Conservation (phyloP, 176 grass and related monocot species). For the Eleusine coracana region DNA sequence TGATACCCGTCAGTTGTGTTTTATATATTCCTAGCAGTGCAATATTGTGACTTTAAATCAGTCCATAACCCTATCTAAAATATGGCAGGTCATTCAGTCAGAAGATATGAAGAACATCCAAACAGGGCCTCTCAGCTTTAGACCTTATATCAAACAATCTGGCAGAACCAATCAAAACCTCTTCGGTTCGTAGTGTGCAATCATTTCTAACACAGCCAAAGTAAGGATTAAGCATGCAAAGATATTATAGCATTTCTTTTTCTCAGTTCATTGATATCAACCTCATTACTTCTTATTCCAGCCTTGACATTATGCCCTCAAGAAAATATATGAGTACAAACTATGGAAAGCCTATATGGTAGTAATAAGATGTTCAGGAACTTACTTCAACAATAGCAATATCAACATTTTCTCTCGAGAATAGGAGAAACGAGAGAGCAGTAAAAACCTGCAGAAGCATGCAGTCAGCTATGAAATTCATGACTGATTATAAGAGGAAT, state of each 20-base stretch:
- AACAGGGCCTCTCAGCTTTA: background rate
- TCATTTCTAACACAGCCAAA: background rate
- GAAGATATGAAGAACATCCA: slow-evolving; percentile 4
- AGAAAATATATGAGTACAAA: background rate
- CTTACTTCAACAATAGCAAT: slow-evolving; percentile 92
- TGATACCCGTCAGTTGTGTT: background rate
- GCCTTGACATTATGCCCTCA: background rate
- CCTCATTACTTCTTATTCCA: background rate
- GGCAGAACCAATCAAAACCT: background rate
- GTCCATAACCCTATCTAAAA: background rate
- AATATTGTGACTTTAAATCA: background rate
- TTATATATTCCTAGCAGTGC: background rate
- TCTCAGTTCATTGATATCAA: background rate
- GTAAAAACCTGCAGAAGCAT: slow-evolving; percentile 76
- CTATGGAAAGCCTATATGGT: background rate
- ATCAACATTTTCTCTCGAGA: slow-evolving; percentile 78
- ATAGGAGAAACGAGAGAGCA: slow-evolving; percentile 77
- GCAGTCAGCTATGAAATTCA: background rate
- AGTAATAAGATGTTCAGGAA: slow-evolving; percentile 13
- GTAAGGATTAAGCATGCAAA: slow-evolving; percentile 2
- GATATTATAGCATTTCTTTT: background rate
- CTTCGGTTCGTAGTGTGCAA: background rate
- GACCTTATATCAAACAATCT: background rate
- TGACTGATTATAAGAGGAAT: background rate
- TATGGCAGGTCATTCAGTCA: background rate